Evolutionary conservation across 768 basidiomycete species (phyloP).

Genomic region (Coprinopsis sp.): DNA sequence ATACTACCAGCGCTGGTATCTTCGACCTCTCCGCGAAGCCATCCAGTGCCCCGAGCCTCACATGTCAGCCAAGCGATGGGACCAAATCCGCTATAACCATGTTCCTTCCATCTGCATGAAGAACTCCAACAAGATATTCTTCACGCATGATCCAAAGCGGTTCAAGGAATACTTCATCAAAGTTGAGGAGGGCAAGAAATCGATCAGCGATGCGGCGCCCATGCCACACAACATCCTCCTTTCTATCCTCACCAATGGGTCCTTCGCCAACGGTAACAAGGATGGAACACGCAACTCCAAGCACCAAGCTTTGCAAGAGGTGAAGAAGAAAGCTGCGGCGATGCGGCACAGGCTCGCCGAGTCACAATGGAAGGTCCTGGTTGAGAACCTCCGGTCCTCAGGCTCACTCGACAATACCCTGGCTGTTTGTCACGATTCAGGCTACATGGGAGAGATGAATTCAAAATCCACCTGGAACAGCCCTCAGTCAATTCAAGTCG

Average conservation of each 20-base stretch:
- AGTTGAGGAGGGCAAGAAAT: slow-evolving; percentile 50
- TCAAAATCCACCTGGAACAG: not conserved
- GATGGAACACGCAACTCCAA: slow-evolving; percentile 11
- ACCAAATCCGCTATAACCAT: slow-evolving; percentile 50
- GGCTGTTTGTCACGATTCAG: slow-evolving; percentile 71
- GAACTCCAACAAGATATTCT: slow-evolving; percentile 49
- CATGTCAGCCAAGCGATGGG: slow-evolving; percentile 60
- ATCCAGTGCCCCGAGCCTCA: slow-evolving; percentile 49
- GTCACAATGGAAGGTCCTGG: slow-evolving; percentile 62
- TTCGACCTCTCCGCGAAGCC: slow-evolving; percentile 49
- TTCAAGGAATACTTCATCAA: slow-evolving; percentile 54
- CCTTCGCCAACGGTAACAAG: not conserved
- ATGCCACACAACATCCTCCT: slow-evolving; percentile 57
- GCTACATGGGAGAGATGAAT: slow-evolving; percentile 53
- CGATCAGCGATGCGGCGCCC: slow-evolving; percentile 63
- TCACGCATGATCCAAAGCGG: slow-evolving; percentile 51
- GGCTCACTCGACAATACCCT: slow-evolving; percentile 58
- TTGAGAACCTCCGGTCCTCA: slow-evolving; percentile 47
- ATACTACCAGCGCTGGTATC: slow-evolving; percentile 54
- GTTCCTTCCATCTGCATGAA: slow-evolving; percentile 62
- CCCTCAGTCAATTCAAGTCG: slow-evolving; percentile 50
- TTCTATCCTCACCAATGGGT: slow-evolving; percentile 25
- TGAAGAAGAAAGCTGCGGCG: slow-evolving; percentile 26
- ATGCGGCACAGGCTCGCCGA: slow-evolving; percentile 45
- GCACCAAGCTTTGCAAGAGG: slow-evolving; percentile 19